A percentile compares a stretch with the other conserved stretches of the same genome.
Evolutionary conservation across 768 basidiomycete genomes (phyloP).

Genomic region (Pulveroboletus ravenelii): DNA sequence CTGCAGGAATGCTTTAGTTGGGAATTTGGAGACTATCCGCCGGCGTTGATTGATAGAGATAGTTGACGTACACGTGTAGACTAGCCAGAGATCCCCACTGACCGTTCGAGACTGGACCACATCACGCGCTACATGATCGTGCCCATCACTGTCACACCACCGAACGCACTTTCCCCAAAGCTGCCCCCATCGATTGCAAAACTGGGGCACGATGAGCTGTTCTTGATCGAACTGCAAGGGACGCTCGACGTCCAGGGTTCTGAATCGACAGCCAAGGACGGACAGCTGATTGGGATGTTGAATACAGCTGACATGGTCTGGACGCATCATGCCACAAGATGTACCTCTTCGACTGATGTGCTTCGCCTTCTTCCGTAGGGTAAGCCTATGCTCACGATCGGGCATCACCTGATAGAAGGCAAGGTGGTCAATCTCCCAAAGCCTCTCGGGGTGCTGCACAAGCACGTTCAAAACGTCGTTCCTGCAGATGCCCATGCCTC

Average conservation of each 20-base stretch:
- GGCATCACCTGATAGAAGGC: constrained; percentile 89
- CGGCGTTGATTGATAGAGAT: not conserved
- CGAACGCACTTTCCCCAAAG: constrained; percentile 33
- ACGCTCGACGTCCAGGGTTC: constrained; percentile 62
- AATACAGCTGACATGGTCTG: constrained; percentile 60
- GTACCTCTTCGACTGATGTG: not conserved
- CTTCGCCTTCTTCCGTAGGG: constrained; percentile 33
- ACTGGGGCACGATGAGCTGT: constrained; percentile 74
- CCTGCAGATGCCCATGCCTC: not conserved
- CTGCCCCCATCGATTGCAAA: constrained; percentile 63
- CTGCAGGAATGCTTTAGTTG: constrained; percentile 64
- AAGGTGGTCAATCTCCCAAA: constrained; percentile 71
- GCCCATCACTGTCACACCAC: constrained; percentile 43
- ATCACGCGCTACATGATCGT: constrained; percentile 52
- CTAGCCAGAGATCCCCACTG: not conserved
- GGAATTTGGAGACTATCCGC: constrained; percentile 54
- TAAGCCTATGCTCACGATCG: constrained; percentile 75
- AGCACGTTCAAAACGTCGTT: constrained; percentile 11
- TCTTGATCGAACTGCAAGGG: constrained; percentile 88
- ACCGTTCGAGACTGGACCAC: not conserved
- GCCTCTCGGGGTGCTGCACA: constrained; percentile 73
- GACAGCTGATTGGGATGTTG: constrained; percentile 75
- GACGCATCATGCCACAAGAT: constrained; percentile 3
- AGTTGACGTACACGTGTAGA: not conserved
- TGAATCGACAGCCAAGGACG: constrained; percentile 49